Conservation (phyloP, 1,284 basidiomycete genomes). For the Cryptococcus depauperatus region DNA sequence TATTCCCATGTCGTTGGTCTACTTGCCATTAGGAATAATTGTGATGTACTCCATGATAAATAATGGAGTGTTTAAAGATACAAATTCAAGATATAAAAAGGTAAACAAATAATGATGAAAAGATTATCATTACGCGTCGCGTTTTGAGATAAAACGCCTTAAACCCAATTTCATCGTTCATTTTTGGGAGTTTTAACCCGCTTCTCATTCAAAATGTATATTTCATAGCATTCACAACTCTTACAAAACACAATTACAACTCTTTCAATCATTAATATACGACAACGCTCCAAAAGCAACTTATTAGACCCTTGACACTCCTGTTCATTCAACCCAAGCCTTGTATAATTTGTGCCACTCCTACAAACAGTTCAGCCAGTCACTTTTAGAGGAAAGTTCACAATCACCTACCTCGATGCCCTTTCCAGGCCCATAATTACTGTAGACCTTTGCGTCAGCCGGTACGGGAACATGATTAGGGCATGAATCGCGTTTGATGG, state of each 20-base stretch:
- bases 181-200: background rate
- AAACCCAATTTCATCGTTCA: background rate
- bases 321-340: conserved; percentile 1
- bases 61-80: background rate
- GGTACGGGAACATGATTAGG: conserved; percentile 36
- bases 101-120: background rate
- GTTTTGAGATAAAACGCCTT: too few species aligned
- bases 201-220: background rate
- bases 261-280: background rate
- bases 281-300: background rate
- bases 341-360: background rate
- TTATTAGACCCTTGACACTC: too few species aligned
- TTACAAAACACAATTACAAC: background rate
- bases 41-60: conserved; percentile 18
- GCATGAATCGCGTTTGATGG: conserved; percentile 35
- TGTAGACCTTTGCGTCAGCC: conserved; percentile 28
- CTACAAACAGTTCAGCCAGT: too few species aligned
- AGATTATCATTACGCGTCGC: background rate
- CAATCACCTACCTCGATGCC: conserved; percentile 30
- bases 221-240: background rate
- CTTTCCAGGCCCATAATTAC: conserved; percentile 32
- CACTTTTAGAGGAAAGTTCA: too few species aligned
- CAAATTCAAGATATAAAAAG: background rate
- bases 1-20: too few species aligned
- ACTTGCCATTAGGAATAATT: conserved; percentile 15